phyloP scores from a whole-genome alignment of 2,329 filamentous ascomycete genomes.

The Penicillium sp. region DNA sequence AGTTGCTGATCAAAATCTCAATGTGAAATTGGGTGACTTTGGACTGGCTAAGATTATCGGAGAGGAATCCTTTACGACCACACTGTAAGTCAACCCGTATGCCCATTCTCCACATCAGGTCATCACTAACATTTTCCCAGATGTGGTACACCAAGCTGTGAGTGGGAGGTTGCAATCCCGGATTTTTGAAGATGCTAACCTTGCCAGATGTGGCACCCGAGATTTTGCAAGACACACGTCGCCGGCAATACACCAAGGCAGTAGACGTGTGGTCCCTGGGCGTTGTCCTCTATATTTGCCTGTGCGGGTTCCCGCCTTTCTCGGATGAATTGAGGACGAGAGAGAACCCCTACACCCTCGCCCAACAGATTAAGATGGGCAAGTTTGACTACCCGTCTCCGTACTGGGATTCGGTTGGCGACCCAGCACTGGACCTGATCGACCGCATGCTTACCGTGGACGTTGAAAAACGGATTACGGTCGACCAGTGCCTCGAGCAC shows the following conservation, averaged over 20 bases:
- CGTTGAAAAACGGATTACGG: slow-evolving; percentile 76
- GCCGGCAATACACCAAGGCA: slow-evolving; percentile 88
- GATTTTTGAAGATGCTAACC: slow-evolving; percentile 12
- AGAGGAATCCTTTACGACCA: slow-evolving; percentile 96
- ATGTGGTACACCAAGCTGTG: slow-evolving; percentile 89
- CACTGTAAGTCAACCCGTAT: slow-evolving; percentile 60
- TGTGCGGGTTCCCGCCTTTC: slow-evolving; percentile 96
- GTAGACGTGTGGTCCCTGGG: slow-evolving; percentile 97
- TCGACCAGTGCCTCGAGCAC: slow-evolving; percentile 88
- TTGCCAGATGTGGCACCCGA: slow-evolving; percentile 81
- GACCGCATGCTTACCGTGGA: slow-evolving; percentile 93
- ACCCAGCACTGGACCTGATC: slow-evolving; percentile 87
- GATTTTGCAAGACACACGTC: slow-evolving; percentile 78
- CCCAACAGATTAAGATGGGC: slow-evolving; percentile 85
- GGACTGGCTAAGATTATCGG: slow-evolving; percentile 98
- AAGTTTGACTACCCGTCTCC: slow-evolving; percentile 93
- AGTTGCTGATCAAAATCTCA: slow-evolving; percentile 78
- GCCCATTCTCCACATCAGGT: not conserved
- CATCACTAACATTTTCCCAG: slow-evolving; percentile 36
- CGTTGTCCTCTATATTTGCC: slow-evolving; percentile 96
- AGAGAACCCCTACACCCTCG: slow-evolving; percentile 82
- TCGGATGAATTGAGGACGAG: slow-evolving; percentile 83
- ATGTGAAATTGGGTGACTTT: slow-evolving; percentile 93
- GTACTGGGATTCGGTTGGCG: slow-evolving; percentile 89
- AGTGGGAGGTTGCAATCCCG: slow-evolving; percentile 27